phyloP scores from a whole-genome alignment of 1,139 yeast species.

The Pichia sp. region DNA sequence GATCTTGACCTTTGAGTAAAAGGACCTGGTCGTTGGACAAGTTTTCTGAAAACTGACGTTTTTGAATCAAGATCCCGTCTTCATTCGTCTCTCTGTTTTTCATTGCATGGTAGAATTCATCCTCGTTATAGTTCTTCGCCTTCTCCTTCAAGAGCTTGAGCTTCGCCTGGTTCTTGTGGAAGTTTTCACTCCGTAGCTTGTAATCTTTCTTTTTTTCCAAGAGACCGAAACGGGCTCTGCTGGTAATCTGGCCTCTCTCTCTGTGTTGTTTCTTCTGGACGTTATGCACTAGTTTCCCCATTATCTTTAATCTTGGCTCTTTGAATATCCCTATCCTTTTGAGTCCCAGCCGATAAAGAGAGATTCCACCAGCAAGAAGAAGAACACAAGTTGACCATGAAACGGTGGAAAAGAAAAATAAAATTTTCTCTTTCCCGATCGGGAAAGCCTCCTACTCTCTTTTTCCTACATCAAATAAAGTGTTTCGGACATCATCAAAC shows the following conservation, averaged over 20 bases:
- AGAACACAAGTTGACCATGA: background rate
- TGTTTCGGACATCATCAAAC: background rate
- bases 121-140: constrained; percentile 79
- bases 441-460: background rate
- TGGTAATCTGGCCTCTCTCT: constrained; percentile 82
- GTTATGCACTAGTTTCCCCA: constrained; percentile 82
- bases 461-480: background rate
- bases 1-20: constrained; percentile 83
- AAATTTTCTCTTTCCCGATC: constrained; percentile 6
- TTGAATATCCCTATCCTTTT: background rate
- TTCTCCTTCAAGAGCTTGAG: constrained; percentile 69
- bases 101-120: constrained; percentile 96
- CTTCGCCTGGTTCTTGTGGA: constrained; percentile 82
- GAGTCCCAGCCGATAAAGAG: background rate
- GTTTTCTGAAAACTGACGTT: constrained; percentile 55
- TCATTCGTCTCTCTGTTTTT: constrained; percentile 60
- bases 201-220: constrained; percentile 96
- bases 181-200: constrained; percentile 80
- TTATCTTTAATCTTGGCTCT: constrained; percentile 24
- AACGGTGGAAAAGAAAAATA: background rate
- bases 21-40: constrained; percentile 72
- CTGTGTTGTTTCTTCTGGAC: constrained; percentile 94
- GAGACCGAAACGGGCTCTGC: constrained; percentile 71
- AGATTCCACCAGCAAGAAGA: background rate
- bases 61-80: constrained; percentile 59